Base-by-base conservation (phyloP, 2,329 filamentous ascomycete genomes). In the Fusarium kyushuense region DNA sequence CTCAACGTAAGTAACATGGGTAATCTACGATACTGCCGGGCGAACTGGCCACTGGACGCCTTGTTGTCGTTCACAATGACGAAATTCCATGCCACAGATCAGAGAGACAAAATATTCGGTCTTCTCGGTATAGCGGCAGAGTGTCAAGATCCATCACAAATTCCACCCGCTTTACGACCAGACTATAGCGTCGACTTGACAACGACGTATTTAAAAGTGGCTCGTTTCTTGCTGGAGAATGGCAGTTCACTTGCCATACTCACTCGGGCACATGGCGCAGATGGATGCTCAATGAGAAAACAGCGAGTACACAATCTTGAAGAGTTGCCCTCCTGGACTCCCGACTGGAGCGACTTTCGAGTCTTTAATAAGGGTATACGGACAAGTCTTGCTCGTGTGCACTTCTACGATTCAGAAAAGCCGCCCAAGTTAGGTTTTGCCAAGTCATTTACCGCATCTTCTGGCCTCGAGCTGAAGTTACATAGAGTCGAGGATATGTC, bases 31-130 rank as follows among this genome's bases (percentile, higher is more conserved):
- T 13, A 30, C n/a, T 38, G 32, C 6, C 27, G 21, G 6, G 21
- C 43, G 1, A 49, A 38, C 14, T 57, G 54, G 54, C 54, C 40
- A 36, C 58, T 55, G 11, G 36, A 29, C 11, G 69, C 33, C 11
- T 57, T 64, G 4, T 65, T 32, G 7, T 14, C 25, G 12, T 45
- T 47, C 17, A 58, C 49, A 3, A 49, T 42, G 32, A 46, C 41
- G 3, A 52, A 57, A 14, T 57, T 57, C 5, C 45, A 57, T n/a
- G 46, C 54, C 9, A 57, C 27, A 13, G 54, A 52, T 13, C 54
- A 51, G 2, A 57, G 35, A 23, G 54, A 57, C 8, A 52, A 57
- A 19, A n/a, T 57, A 16, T 57, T 33, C 9, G 45, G 54, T 1
- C 19, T 52, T 17, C 46, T 57, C 2, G 54, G 54, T 23, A 19